Evolutionary conservation across 805 yeast genomes (phyloP), one percentile per base, ranked within the genome.

Genomic region (Ogataea philodendri): DNA sequence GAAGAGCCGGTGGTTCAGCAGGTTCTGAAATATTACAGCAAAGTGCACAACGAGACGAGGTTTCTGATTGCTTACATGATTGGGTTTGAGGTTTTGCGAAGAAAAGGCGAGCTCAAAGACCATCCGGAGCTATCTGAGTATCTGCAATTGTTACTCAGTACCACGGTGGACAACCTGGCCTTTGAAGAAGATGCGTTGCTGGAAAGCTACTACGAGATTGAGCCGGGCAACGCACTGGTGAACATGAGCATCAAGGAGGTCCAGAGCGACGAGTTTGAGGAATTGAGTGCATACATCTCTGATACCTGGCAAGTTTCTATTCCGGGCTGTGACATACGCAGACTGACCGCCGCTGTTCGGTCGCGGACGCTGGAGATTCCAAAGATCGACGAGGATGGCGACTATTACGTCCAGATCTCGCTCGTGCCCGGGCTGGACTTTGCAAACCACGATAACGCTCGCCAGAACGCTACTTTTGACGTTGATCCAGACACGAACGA

Each of bases 331-430:
- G 53, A 50, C 17, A 27, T 51, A 9, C 28, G 35, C 4, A 61
- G 51, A 23, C 18, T 57, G 5, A 33, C 45, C 4, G 42, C 72
- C 15, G 78, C 82, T 0, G 66, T 81, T 1, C 59, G 69, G 22
- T 78, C 86, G 0, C 62, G 90, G 37, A 70, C 74, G 1, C 60
- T 81, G 30, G 88, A 81, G 51, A 79, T 82, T 3, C 89, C 90
- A 62, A 65, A 49, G n/a, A 37, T 9, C 4, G 34, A 25, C 2
- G 37, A 26, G 2, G 41, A 34, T 2, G 70, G 64, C 9, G 74
- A 69, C 27, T 78, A 63, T 42, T 48, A 55, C 4, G 72, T 72
- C 5, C 70, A 73, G 32, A 66, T 78, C 0, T 71, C 84, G 0
- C 53, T 82, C 36, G 84, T 81, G 1, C 88, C 90, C 1, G 41